Evolutionary conservation across 768 basidiomycete genomes (phyloP).

Genomic region (Russula abietina): DNA sequence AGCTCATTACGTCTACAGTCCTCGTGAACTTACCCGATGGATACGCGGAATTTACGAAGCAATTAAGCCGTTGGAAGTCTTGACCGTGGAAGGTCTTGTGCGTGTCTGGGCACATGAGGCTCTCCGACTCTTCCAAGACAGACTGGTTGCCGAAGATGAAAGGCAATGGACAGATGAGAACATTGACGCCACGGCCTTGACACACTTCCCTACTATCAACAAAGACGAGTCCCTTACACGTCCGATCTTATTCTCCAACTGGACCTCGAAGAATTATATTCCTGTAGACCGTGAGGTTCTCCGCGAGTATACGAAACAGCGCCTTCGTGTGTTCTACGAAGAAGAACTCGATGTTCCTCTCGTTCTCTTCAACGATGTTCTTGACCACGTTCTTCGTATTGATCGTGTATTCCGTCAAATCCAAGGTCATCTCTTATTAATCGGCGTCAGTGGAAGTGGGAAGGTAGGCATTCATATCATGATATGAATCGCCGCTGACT

Average conservation of each 20-base stretch:
- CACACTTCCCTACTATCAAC: slow-evolving; percentile 92
- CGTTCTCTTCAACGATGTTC: slow-evolving; percentile 96
- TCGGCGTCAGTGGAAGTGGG: slow-evolving; percentile 96
- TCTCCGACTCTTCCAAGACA: slow-evolving; percentile 94
- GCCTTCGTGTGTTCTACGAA: slow-evolving; percentile 96
- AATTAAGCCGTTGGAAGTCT: slow-evolving; percentile 86
- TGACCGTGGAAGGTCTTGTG: slow-evolving; percentile 91
- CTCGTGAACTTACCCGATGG: slow-evolving; percentile 98
- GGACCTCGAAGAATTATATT: slow-evolving; percentile 96
- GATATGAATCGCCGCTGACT: not conserved
- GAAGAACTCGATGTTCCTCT: slow-evolving; percentile 97
- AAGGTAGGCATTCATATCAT: slow-evolving; percentile 54
- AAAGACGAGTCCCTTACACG: slow-evolving; percentile 77
- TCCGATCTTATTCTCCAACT: slow-evolving; percentile 97
- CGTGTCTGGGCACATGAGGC: slow-evolving; percentile 98
- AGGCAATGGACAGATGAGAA: slow-evolving; percentile 91
- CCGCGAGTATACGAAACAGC: slow-evolving; percentile 94
- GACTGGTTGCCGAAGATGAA: slow-evolving; percentile 90
- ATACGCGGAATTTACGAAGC: slow-evolving; percentile 96
- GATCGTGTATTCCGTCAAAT: slow-evolving; percentile 98
- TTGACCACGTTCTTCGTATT: slow-evolving; percentile 96
- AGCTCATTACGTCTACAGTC: slow-evolving; percentile 98
- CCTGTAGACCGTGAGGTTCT: slow-evolving; percentile 90
- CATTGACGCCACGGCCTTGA: slow-evolving; percentile 75
- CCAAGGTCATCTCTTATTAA: slow-evolving; percentile 92